Percentiles rank a stretch among this genome's conserved stretches.
phyloP scores from a whole-genome alignment of 2,329 filamentous ascomycete genomes.

The Neophaeococcomyces aloes region DNA sequence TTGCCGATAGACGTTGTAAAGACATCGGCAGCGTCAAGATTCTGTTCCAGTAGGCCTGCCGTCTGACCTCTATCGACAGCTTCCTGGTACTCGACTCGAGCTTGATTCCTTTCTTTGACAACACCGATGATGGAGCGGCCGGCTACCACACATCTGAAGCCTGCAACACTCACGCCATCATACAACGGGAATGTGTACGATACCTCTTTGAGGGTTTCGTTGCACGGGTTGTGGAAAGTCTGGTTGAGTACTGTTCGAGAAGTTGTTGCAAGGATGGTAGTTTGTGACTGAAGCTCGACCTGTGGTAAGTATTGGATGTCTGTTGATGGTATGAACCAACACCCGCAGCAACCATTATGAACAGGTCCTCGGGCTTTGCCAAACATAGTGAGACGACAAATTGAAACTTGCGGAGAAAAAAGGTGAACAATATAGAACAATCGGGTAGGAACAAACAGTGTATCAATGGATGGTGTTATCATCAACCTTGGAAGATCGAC shows the following conservation, averaged over 20 bases:
- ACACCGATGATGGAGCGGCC: constrained; percentile 46
- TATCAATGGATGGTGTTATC: too few relatives aligned
- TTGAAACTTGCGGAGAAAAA: constrained; percentile 2
- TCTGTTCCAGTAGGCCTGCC: constrained; percentile 56
- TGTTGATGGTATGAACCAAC: constrained; percentile 10
- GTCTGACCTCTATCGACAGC: constrained; percentile 50
- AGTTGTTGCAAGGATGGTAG: constrained; percentile 49
- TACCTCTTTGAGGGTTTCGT: constrained; percentile 42
- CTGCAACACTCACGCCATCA: constrained; percentile 59
- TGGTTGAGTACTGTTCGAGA: constrained; percentile 45
- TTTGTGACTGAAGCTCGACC: constrained; percentile 46
- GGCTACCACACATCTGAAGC: constrained; percentile 55
- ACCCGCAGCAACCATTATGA: constrained; percentile 12
- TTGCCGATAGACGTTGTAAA: constrained; percentile 61
- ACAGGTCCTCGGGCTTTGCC: constrained; percentile 3
- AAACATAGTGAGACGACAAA: constrained; percentile 8
- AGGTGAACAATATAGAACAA: too few relatives aligned
- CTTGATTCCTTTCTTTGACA: constrained; percentile 56
- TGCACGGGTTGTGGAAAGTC: constrained; percentile 48
- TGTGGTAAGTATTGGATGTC: constrained; percentile 45
- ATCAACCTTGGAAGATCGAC: too few relatives aligned
- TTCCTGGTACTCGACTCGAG: constrained; percentile 48
- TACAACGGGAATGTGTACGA: constrained; percentile 62
- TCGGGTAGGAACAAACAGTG: too few relatives aligned
- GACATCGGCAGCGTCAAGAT: constrained; percentile 50